Evolutionary conservation across 2,329 filamentous ascomycete species (phyloP).

Genomic region (Colletotrichum sp.): DNA sequence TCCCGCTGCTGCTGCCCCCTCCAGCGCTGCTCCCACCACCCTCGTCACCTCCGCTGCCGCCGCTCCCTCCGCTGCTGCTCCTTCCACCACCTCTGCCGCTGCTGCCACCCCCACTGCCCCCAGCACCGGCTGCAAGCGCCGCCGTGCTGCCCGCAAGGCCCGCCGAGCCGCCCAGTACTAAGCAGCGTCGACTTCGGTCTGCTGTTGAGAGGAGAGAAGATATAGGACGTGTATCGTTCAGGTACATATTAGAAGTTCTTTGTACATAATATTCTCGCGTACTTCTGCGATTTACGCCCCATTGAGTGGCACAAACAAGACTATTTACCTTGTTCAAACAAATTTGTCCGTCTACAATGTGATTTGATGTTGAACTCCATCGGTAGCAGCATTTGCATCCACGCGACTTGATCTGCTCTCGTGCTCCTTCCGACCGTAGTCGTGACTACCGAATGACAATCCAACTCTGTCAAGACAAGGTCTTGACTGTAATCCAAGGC

Average conservation of each 20-base stretch:
- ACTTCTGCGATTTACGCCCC: slow-evolving; percentile 13
- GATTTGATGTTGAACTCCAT: background rate
- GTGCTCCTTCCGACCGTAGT: background rate
- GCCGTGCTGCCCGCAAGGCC: slow-evolving; percentile 21
- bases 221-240: background rate
- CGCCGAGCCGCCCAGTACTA: slow-evolving; percentile 21
- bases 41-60: background rate
- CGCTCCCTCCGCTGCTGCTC: background rate
- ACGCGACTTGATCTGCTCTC: background rate
- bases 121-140: slow-evolving; percentile 6
- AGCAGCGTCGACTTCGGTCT: background rate
- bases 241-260: slow-evolving; percentile 16
- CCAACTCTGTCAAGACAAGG: no score
- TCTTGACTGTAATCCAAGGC: no score
- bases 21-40: background rate
- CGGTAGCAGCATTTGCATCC: background rate
- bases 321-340: background rate
- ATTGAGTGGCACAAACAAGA: slow-evolving; percentile 12
- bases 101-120: slow-evolving; percentile 1
- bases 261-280: slow-evolving; percentile 16
- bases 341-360: background rate
- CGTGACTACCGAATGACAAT: background rate
- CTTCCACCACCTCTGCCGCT: background rate
- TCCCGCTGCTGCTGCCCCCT: background rate
- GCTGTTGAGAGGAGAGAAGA: background rate